Percentiles rank a stretch among this genome's conserved stretches.
Evolutionary conservation across 2,329 filamentous ascomycete genomes (phyloP).

Genomic region (Venturia nashicola): DNA sequence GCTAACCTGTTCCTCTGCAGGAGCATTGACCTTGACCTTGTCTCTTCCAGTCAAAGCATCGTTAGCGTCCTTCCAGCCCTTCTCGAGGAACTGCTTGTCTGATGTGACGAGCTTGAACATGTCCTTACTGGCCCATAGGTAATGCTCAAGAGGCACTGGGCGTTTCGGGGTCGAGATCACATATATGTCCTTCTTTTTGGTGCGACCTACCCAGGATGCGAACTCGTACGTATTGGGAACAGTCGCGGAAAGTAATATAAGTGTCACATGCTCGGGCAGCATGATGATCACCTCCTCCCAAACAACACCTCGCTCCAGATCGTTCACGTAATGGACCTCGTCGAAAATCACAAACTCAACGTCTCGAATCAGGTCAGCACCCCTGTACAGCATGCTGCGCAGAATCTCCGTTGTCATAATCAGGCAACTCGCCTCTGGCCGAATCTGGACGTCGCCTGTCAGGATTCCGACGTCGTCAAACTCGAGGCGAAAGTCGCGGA

Average conservation of each 20-base stretch:
- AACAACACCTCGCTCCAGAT: slow-evolving; percentile 87
- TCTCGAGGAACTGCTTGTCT: slow-evolving; percentile 82
- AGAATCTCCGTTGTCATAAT: slow-evolving; percentile 99
- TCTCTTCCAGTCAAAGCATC: slow-evolving; percentile 69
- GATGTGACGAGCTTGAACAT: slow-evolving; percentile 92
- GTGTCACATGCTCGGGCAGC: slow-evolving; percentile 90
- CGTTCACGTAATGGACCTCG: slow-evolving; percentile 97
- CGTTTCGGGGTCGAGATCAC: slow-evolving; percentile 96
- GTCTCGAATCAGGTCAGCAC: slow-evolving; percentile 88
- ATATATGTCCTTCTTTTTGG: slow-evolving; percentile 98
- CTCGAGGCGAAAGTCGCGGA: slow-evolving; percentile 77
- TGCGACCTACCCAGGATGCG: slow-evolving; percentile 93
- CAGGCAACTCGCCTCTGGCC: slow-evolving; percentile 90
- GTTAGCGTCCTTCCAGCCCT: slow-evolving; percentile 91
- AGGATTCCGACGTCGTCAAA: slow-evolving; percentile 96
- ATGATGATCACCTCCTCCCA: slow-evolving; percentile 99
- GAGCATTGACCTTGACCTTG: slow-evolving; percentile 49
- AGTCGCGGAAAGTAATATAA: slow-evolving; percentile 90
- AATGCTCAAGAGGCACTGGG: slow-evolving; percentile 90
- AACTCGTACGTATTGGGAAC: slow-evolving; percentile 98
- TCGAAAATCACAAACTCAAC: slow-evolving; percentile 99
- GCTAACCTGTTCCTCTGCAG: slow-evolving; percentile 37
- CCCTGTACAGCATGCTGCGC: slow-evolving; percentile 93
- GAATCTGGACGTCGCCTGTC: slow-evolving; percentile 95
- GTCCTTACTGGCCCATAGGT: slow-evolving; percentile 85